A percentile compares a stretch with the other conserved stretches of the same genome.
Evolutionary conservation across 306 rosid genomes (phyloP).

Genomic region (Lathyrus tuberosus): DNA sequence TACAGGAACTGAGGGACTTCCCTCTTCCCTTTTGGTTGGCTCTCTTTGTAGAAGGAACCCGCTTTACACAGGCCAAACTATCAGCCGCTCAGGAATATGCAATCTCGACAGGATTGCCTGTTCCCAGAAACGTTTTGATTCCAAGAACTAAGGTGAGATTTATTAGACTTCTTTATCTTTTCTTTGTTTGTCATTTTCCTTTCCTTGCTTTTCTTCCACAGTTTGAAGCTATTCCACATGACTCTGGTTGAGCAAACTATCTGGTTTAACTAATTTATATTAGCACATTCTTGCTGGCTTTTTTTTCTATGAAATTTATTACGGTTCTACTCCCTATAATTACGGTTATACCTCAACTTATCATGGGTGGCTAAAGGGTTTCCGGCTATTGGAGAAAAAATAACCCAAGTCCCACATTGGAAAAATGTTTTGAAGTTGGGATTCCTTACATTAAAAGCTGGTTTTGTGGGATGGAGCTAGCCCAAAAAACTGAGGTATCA

Average conservation of each 20-base stretch:
- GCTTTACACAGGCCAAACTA: constrained; percentile 88
- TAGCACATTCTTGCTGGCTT: constrained; percentile 17
- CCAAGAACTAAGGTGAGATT: constrained; percentile 90
- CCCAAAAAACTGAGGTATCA: not conserved
- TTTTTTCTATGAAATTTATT: constrained; percentile 4
- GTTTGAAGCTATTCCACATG: constrained; percentile 23
- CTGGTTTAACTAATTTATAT: not conserved
- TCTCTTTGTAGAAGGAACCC: constrained; percentile 95
- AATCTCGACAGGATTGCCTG: constrained; percentile 62
- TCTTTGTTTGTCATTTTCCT: not conserved
- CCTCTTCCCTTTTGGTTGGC: constrained; percentile 97
- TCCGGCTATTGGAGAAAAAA: not conserved
- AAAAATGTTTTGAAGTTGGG: not conserved
- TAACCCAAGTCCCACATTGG: not conserved
- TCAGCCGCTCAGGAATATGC: constrained; percentile 94
- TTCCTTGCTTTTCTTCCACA: constrained; percentile 22
- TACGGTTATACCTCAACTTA: constrained; percentile 11
- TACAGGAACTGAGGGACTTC: constrained; percentile 69
- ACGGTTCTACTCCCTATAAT: constrained; percentile 14
- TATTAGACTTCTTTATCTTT: not conserved
- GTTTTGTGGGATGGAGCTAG: not conserved
- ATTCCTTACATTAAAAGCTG: not conserved
- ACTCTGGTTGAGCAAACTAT: constrained; percentile 21
- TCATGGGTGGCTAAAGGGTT: constrained; percentile 1
- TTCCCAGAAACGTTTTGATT: constrained; percentile 89